phyloP scores from a whole-genome alignment of 2,329 filamentous ascomycete genomes.

The Alternaria rosae region DNA sequence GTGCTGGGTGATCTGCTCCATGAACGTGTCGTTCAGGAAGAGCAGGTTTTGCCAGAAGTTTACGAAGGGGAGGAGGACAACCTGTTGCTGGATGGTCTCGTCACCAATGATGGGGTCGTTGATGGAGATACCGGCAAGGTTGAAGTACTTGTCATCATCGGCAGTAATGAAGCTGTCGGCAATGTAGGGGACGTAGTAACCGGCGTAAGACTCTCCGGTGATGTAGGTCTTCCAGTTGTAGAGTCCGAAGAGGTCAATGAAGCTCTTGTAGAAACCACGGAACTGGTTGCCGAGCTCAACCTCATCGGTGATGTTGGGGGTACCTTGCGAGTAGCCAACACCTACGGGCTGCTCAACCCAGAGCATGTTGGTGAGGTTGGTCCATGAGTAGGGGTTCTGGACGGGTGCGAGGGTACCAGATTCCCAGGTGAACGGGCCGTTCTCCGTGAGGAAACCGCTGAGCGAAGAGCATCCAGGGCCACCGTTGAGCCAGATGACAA shows the following conservation, averaged over 20 bases:
- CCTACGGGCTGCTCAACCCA: conserved; percentile 60
- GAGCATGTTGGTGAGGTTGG: conserved; percentile 51
- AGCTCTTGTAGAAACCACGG: conserved; percentile 62
- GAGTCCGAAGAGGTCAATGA: conserved; percentile 62
- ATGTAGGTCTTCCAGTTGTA: conserved; percentile 63
- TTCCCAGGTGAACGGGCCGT: conserved; percentile 68
- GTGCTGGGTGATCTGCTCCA: conserved; percentile 43
- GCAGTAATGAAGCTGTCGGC: conserved; percentile 63
- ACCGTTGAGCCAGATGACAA: conserved; percentile 63
- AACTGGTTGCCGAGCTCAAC: conserved; percentile 58
- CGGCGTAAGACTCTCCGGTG: conserved; percentile 64
- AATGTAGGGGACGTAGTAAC: conserved; percentile 66
- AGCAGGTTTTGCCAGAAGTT: conserved; percentile 53
- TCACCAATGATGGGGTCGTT: conserved; percentile 58
- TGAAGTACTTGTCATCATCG: conserved; percentile 59
- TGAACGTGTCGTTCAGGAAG: conserved; percentile 54
- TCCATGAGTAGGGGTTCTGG: conserved; percentile 75
- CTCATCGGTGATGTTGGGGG: conserved; percentile 57
- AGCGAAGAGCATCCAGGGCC: conserved; percentile 61
- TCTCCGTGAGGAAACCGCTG: conserved; percentile 76
- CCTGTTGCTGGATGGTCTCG: conserved; percentile 49
- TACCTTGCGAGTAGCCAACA: conserved; percentile 54
- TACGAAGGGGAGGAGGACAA: conserved; percentile 46
- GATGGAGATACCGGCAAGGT: conserved; percentile 60
- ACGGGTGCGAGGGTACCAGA: conserved; percentile 72